Base-by-base conservation (phyloP, 768 basidiomycete species). In the Hericium erinaceus region DNA sequence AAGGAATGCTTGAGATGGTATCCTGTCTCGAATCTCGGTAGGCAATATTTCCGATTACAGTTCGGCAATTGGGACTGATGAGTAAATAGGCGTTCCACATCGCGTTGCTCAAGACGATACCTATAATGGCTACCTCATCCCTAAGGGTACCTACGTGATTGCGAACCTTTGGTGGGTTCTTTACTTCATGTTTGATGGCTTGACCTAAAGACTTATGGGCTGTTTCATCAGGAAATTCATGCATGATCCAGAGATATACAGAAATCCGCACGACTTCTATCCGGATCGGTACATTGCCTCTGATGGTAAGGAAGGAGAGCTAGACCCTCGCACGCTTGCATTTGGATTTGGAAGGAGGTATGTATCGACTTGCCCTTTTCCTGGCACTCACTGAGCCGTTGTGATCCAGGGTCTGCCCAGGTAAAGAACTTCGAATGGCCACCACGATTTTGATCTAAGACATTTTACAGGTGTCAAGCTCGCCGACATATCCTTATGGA, bases 281-380 rank as follows among this genome's bases (percentile, higher is more conserved):
- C 70, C 70, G 18, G 69, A 70, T n/a, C 68, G 69, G 13, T 71
- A 66, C 33, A 33, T 33, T 10, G 33, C 33, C 11, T 49, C 58
- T 13, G 52, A 56, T 20, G 13, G 54, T 4, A 37, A 18, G 2
- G 39, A 57, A 8, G 60, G 58, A 2, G 33, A 33, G 33, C 33
- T 10, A 33, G 33, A 33, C 33, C 33, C 33, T 33, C 44, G n/a
- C 22, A 7, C 16, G 10, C n/a, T 46, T 7, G 62, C 64, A 1
- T 64, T 64, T 49, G 64, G 64, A 22, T 46, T n/a, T 22, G 44
- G 44, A 22, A 46, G 44, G 22, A 46, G 44, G 44, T 33, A 33
- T 7, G 33, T 10, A 33, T 33, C 33, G 33, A 33, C 33, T 33
- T 8, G 33, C 33, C 33, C 9, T 33, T 33, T 33, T 10, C 8